These are phyloP conservation scores for Bretziella fagacearum DNA, from an alignment of 2,329 filamentous ascomycete species.

Conservation along the genomic window DNA sequence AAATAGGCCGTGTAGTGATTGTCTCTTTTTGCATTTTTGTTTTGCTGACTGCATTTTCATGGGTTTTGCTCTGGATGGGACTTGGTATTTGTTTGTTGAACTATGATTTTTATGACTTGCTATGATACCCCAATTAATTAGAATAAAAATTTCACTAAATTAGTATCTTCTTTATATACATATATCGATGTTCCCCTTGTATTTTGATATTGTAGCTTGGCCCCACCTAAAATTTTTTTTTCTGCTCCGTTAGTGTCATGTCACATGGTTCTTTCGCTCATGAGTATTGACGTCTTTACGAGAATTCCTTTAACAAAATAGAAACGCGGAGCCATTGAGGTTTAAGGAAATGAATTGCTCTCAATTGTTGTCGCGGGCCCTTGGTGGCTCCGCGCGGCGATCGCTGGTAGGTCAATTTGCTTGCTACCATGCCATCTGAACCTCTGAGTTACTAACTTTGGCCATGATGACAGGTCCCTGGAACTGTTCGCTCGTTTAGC, in stretches of 20 bases:
- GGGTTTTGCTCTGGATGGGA: slow-evolving; percentile 1
- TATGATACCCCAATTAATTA: slow-evolving; percentile 13
- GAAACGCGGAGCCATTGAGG: not conserved
- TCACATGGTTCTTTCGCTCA: not conserved
- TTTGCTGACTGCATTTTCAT: not conserved
- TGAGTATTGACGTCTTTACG: too few species aligned
- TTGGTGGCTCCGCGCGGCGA: not conserved
- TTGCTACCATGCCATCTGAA: not conserved
- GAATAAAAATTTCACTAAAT: not conserved
- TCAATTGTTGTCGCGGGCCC: slow-evolving; percentile 3
- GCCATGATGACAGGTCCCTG: not conserved
- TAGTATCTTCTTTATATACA: not conserved
- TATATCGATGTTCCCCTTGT: not conserved
- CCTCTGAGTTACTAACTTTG: not conserved
- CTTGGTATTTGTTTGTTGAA: not conserved
- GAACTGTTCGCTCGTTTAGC: not conserved
- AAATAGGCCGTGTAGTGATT: not conserved
- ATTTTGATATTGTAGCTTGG: not conserved
- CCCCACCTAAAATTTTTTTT: slow-evolving; percentile 5
- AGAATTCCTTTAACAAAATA: too few species aligned
- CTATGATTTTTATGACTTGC: not conserved
- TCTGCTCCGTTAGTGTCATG: slow-evolving; percentile 2
- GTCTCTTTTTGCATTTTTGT: not conserved
- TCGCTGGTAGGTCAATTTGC: not conserved
- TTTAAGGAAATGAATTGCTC: slow-evolving; percentile 1